A percentile compares a stretch with the other conserved stretches of the same genome.
These are phyloP conservation scores for Spinacia oleracea DNA, from an alignment of 179 eudicot genomes.

Conservation along the genomic window DNA sequence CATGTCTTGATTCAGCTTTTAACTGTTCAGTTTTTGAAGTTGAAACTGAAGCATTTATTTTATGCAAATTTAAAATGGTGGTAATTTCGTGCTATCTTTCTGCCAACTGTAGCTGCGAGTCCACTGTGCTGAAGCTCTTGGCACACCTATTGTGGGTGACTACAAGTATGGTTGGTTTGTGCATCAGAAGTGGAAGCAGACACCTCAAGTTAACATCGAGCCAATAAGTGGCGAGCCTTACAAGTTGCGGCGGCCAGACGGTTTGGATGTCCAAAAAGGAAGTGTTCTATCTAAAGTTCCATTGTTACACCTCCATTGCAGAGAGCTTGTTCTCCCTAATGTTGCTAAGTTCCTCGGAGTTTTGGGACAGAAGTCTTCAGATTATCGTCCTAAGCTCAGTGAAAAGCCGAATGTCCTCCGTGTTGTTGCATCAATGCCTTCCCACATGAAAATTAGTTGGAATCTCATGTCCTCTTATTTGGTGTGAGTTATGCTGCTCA, in stretches of 20 bases:
- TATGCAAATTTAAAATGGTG: neutral
- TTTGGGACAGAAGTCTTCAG: constrained; percentile 27
- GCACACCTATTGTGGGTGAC: constrained; percentile 94
- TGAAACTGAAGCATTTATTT: neutral
- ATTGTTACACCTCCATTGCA: constrained; percentile 71
- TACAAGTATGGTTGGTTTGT: constrained; percentile 94
- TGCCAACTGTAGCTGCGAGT: constrained; percentile 67
- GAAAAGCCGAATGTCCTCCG: constrained; percentile 63
- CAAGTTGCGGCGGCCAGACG: constrained; percentile 75
- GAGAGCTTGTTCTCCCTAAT: constrained; percentile 90
- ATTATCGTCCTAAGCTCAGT: constrained; percentile 21
- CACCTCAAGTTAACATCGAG: constrained; percentile 74
- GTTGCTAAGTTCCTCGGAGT: constrained; percentile 58
- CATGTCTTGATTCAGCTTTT: neutral
- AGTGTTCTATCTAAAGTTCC: constrained; percentile 91
- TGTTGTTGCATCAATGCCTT: constrained; percentile 92
- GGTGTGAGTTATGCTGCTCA: constrained; percentile 35
- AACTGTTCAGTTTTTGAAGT: neutral
- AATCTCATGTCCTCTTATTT: constrained; percentile 90
- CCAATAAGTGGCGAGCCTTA: constrained; percentile 72
- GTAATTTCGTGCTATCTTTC: constrained; percentile 6
- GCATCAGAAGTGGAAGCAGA: constrained; percentile 83
- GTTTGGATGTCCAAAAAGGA: constrained; percentile 85
- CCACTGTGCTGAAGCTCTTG: constrained; percentile 97
- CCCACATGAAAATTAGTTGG: constrained; percentile 99